Evolutionary conservation across 2,329 filamentous ascomycete genomes (phyloP), one percentile per base, ranked within the genome.

Genomic region (Scleromitrula shiraiana): DNA sequence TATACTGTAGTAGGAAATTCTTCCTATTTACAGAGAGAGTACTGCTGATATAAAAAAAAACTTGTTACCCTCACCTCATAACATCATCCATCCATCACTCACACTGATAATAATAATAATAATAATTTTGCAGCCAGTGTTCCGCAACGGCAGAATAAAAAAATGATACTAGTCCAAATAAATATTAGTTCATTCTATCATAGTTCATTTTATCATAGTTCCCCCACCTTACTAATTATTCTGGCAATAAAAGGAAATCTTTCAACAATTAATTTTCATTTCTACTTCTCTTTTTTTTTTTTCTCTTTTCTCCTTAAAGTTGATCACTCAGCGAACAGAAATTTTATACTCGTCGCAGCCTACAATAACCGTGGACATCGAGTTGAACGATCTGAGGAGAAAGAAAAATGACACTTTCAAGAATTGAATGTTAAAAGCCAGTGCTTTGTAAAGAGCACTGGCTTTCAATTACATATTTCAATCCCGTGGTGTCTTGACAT

Each of bases 331-430:
- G 68, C 66, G 64, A 26, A 49, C 47, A 66, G 38, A 65, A 72
- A 77, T 78, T n/a, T 79, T 80, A 80, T 77, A 76, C 76, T 70
- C 68, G 65, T 63, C 71, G 71, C 35, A 64, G 65, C 71, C 65
- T 55, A 46, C 48, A 40, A 50, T 59, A 54, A 56, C 61, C 61
- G 70, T 75, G 73, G 70, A 70, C 72, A 70, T 65, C 65, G 73
- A 70, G 78, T 79, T 83, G 79, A 62, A 50, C 49, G 51, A 69
- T 62, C 67, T 70, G 71, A 72, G 70, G 65, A 76, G 73, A 75
- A 56, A 49, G 61, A 68, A 62, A 68, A 62, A 56, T 63, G 62
- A 55, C 61, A 50, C 58, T 58, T 60, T 57, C 53, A 65, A 65
- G 62, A 63, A 62, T 63, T 62, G 60, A 52, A 56, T 57, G 52